Conservation (phyloP, 805 yeast genomes). For the Cyberlindnera mrakii region DNA sequence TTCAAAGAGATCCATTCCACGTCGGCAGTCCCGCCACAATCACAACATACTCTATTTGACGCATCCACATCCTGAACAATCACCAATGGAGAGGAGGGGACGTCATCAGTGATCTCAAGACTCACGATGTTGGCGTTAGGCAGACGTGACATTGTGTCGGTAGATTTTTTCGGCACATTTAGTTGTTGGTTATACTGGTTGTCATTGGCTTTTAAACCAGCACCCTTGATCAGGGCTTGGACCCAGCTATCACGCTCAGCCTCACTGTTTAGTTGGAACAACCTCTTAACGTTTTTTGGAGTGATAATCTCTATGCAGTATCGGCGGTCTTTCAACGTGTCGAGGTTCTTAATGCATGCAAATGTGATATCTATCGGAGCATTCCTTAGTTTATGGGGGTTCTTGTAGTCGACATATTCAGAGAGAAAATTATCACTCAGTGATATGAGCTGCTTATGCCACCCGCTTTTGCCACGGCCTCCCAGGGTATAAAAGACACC, state of each 20-base stretch:
- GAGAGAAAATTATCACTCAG: slow-evolving; percentile 59
- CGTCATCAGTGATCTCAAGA: not conserved
- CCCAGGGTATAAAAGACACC: slow-evolving; percentile 12
- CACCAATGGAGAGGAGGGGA: slow-evolving; percentile 4
- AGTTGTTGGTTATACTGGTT: slow-evolving; percentile 3
- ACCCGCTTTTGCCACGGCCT: slow-evolving; percentile 29
- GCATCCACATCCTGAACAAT: slow-evolving; percentile 31
- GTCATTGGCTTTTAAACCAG: slow-evolving; percentile 24
- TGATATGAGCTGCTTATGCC: slow-evolving; percentile 90
- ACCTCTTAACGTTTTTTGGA: slow-evolving; percentile 56
- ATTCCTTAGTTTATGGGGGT: slow-evolving; percentile 53
- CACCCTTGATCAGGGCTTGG: slow-evolving; percentile 51
- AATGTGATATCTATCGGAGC: slow-evolving; percentile 67
- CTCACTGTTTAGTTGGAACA: slow-evolving; percentile 68
- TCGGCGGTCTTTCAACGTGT: slow-evolving; percentile 19
- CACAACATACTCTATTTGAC: slow-evolving; percentile 69
- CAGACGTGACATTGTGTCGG: not conserved
- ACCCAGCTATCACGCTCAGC: slow-evolving; percentile 70
- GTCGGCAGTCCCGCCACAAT: slow-evolving; percentile 57
- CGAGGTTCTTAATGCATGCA: slow-evolving; percentile 49
- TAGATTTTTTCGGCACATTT: not conserved
- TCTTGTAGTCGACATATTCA: slow-evolving; percentile 79
- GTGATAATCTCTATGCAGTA: slow-evolving; percentile 75
- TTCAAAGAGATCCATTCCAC: slow-evolving; percentile 90
- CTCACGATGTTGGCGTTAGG: not conserved